Evolutionary conservation across 2,329 filamentous ascomycete species (phyloP).

Genomic region (Trichophyton mentagrophytes): DNA sequence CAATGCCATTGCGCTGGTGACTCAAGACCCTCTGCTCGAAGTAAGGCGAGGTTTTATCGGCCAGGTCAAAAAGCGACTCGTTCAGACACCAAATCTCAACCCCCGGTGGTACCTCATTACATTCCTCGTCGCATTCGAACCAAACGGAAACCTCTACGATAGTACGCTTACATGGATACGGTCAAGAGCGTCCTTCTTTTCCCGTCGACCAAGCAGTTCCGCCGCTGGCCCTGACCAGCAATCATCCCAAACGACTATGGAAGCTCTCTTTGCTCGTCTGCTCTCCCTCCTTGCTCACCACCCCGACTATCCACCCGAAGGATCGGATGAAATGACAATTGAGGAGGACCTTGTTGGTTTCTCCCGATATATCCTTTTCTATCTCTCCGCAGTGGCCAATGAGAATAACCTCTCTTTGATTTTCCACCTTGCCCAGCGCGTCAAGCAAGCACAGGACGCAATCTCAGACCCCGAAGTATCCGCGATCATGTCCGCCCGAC

Average conservation of each 20-base stretch:
- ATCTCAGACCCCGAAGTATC: constrained; percentile 43
- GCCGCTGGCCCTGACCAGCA: constrained; percentile 34
- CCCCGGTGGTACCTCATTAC: constrained; percentile 80
- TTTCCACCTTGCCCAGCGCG: constrained; percentile 79
- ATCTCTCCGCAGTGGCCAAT: constrained; percentile 66
- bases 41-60: constrained; percentile 70
- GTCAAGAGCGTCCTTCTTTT: constrained; percentile 59
- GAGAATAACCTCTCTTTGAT: constrained; percentile 81
- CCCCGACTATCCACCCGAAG: constrained; percentile 56
- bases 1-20: constrained; percentile 65
- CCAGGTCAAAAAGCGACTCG: constrained; percentile 62
- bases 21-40: constrained; percentile 61
- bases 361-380: constrained; percentile 80
- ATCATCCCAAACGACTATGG: constrained; percentile 51
- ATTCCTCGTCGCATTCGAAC: constrained; percentile 87
- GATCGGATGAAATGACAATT: constrained; percentile 31
- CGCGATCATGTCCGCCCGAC: constrained; percentile 29
- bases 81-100: constrained; percentile 53
- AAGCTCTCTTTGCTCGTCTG: constrained; percentile 67
- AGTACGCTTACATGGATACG: constrained; percentile 79
- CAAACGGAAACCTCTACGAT: constrained; percentile 56
- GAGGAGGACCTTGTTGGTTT: constrained; percentile 59
- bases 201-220: constrained; percentile 27
- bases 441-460: constrained; percentile 79
- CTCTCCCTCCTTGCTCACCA: constrained; percentile 86